Evolutionary conservation across 139 green algal genomes (phyloP).

Genomic region (Coelastrella sp.): DNA sequence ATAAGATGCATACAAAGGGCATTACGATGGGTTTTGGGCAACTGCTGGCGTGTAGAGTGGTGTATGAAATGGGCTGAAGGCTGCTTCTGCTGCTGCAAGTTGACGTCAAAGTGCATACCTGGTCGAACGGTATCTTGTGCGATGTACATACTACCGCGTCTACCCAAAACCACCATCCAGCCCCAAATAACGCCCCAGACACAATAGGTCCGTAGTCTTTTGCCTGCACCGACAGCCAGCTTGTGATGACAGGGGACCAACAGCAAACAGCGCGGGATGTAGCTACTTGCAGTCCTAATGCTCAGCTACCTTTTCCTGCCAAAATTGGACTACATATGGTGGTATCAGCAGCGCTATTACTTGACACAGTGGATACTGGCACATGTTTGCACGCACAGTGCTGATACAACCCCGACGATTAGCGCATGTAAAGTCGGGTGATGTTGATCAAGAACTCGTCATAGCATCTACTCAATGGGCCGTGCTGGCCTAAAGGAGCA

Average conservation of each 20-base stretch:
- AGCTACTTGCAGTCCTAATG: background rate
- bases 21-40: too few species aligned
- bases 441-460: too few species aligned
- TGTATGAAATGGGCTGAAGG: too few species aligned
- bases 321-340: slow-evolving; percentile 54
- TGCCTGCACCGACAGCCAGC: background rate
- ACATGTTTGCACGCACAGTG: background rate
- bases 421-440: too few species aligned
- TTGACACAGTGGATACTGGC: slow-evolving; percentile 34
- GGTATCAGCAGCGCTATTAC: slow-evolving; percentile 45
- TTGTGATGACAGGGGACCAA: background rate
- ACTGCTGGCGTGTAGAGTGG: too few species aligned
- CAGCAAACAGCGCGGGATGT: background rate
- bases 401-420: too few species aligned
- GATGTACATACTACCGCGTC: slow-evolving; percentile 76
- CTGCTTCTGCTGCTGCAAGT: too few species aligned
- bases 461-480: too few species aligned
- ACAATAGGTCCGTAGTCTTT: slow-evolving; percentile 62
- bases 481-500: too few species aligned
- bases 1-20: too few species aligned
- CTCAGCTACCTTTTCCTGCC: slow-evolving; percentile 51
- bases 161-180: slow-evolving; percentile 91
- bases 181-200: slow-evolving; percentile 79
- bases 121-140: slow-evolving; percentile 78
- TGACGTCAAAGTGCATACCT: too few species aligned